These are phyloP conservation scores for Steccherinum ochraceum DNA, from an alignment of 768 basidiomycete species.

Conservation along the genomic window DNA sequence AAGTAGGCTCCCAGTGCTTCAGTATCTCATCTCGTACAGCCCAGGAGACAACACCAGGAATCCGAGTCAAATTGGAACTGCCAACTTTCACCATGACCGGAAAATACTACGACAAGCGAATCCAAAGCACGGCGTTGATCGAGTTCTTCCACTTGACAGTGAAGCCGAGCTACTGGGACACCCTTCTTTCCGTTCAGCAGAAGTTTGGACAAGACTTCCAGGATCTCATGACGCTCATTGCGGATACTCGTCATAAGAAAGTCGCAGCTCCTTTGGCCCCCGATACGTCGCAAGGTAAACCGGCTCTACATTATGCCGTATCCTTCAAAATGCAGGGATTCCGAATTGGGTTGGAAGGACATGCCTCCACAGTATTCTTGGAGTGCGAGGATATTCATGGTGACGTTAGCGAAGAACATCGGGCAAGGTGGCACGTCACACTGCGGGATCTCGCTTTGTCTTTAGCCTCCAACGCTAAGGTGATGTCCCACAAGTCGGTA, in stretches of 20 bases:
- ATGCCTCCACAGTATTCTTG: slow-evolving; percentile 64
- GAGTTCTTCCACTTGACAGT: slow-evolving; percentile 69
- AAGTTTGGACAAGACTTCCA: slow-evolving; percentile 89
- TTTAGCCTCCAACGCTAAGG: slow-evolving; percentile 53
- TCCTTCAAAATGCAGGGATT: slow-evolving; percentile 74
- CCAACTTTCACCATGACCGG: slow-evolving; percentile 65
- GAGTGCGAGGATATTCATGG: slow-evolving; percentile 74
- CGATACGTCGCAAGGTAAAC: slow-evolving; percentile 16
- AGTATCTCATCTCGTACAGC: slow-evolving; percentile 44
- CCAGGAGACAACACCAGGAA: slow-evolving; percentile 30
- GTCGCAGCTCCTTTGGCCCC: background rate
- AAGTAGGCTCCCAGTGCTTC: slow-evolving; percentile 54
- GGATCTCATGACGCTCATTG: slow-evolving; percentile 63
- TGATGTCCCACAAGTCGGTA: slow-evolving; percentile 25
- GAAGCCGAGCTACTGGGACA: slow-evolving; percentile 82
- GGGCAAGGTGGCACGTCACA: slow-evolving; percentile 58
- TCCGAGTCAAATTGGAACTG: slow-evolving; percentile 55
- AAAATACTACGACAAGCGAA: slow-evolving; percentile 36
- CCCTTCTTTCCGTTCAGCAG: slow-evolving; percentile 74
- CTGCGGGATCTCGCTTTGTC: slow-evolving; percentile 80
- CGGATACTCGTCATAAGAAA: slow-evolving; percentile 43
- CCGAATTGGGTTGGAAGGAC: slow-evolving; percentile 70
- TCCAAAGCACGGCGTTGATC: slow-evolving; percentile 54
- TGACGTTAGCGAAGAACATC: slow-evolving; percentile 40
- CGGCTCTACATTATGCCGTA: slow-evolving; percentile 30